Conservation (phyloP, 129 eudicot species). For the Lonicera japonica region DNA sequence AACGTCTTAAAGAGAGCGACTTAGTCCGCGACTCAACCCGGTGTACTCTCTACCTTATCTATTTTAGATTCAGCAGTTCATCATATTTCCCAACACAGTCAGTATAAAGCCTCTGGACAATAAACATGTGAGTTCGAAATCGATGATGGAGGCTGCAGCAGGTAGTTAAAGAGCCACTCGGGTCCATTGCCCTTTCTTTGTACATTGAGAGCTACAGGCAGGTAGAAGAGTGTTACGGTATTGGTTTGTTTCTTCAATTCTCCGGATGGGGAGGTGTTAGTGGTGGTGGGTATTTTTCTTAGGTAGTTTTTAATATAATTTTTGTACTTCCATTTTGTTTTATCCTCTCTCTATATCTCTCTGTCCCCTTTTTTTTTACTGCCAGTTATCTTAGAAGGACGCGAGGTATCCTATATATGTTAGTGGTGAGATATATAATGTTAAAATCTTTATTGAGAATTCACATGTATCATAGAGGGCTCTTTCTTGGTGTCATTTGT, state of each 20-base stretch:
- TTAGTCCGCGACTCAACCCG: too few species aligned
- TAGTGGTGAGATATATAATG: conserved; percentile 30
- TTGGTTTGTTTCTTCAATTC: conserved; percentile 17
- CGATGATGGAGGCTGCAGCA: conserved; percentile 16
- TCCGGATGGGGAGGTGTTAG: conserved; percentile 16
- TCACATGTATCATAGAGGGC: conserved; percentile 61
- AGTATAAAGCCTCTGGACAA: conserved; percentile 12
- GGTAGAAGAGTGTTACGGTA: conserved; percentile 31
- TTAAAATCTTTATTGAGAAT: conserved; percentile 7
- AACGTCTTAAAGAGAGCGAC: too few species aligned
- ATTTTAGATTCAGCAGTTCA: too few species aligned
- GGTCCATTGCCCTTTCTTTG: conserved; percentile 23
- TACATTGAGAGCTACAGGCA: conserved; percentile 34
- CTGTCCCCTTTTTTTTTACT: too few species aligned
- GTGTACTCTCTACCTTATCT: too few species aligned
- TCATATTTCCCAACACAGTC: conserved; percentile 10
- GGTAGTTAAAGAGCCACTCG: background rate
- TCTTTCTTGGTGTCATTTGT: conserved; percentile 43
- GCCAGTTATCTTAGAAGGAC: conserved; percentile 14
- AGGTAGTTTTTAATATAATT: conserved; percentile 24
- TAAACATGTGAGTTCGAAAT: conserved; percentile 8
- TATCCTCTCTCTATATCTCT: too few species aligned
- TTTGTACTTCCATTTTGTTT: conserved; percentile 27
- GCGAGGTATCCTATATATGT: conserved; percentile 14
- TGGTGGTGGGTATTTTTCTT: conserved; percentile 34